These are phyloP conservation scores for Calonectria hongkongensis DNA, from an alignment of 2,329 filamentous ascomycete species.

Conservation along the genomic window DNA sequence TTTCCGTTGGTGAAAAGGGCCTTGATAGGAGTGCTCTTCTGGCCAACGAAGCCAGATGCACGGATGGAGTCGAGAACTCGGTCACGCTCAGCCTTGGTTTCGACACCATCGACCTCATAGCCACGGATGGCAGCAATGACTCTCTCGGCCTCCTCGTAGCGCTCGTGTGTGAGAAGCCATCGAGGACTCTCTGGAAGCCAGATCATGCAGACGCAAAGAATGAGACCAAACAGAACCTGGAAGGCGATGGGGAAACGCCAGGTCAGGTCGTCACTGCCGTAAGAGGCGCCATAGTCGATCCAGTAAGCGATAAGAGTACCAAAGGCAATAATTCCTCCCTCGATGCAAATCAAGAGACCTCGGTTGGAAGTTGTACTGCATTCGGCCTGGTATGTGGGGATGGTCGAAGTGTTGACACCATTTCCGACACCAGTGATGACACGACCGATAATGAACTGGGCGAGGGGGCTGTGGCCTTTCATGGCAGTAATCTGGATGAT, in stretches of 20 bases:
- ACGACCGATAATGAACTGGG: slow-evolving; percentile 70
- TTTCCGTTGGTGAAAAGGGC: slow-evolving; percentile 77
- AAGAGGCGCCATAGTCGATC: slow-evolving; percentile 65
- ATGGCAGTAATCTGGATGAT: slow-evolving; percentile 71
- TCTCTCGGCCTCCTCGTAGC: slow-evolving; percentile 63
- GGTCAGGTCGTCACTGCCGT: slow-evolving; percentile 65
- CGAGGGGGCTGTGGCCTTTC: slow-evolving; percentile 61
- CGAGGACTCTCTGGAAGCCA: slow-evolving; percentile 69
- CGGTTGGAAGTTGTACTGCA: slow-evolving; percentile 71
- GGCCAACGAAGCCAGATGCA: slow-evolving; percentile 68
- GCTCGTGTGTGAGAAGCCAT: slow-evolving; percentile 68
- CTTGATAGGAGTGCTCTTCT: slow-evolving; percentile 68
- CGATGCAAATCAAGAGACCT: slow-evolving; percentile 73
- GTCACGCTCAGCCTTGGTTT: slow-evolving; percentile 75
- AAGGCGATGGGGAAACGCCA: slow-evolving; percentile 74
- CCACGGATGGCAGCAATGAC: slow-evolving; percentile 57
- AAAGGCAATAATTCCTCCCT: slow-evolving; percentile 63
- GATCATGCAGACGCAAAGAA: slow-evolving; percentile 65
- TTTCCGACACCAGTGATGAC: slow-evolving; percentile 73
- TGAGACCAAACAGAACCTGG: slow-evolving; percentile 62
- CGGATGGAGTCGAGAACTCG: slow-evolving; percentile 70
- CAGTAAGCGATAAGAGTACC: slow-evolving; percentile 66
- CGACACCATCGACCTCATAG: slow-evolving; percentile 69
- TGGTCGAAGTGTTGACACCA: slow-evolving; percentile 69
- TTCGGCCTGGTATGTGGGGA: slow-evolving; percentile 75